Evolutionary conservation across 768 basidiomycete genomes (phyloP).

Genomic region (Lactarius sp.): DNA sequence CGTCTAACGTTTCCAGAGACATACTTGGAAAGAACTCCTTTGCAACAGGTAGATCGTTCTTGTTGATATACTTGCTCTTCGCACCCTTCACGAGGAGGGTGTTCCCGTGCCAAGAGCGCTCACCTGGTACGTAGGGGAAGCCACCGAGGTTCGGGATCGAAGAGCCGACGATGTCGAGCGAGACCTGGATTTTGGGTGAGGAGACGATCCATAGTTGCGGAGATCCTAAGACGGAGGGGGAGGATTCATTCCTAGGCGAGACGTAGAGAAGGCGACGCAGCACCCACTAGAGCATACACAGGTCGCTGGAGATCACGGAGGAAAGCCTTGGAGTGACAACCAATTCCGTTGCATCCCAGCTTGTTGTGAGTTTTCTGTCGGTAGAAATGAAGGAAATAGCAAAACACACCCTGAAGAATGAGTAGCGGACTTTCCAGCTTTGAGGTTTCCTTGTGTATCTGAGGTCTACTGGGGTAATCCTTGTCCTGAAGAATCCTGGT

Average conservation of each 20-base stretch:
- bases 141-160: constrained; percentile 65
- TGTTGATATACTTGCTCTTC: constrained; percentile 77
- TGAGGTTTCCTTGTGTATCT: constrained; percentile 27
- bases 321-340: constrained; percentile 76
- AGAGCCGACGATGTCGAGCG: constrained; percentile 51
- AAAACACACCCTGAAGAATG: constrained; percentile 52
- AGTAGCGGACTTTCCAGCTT: constrained; percentile 42
- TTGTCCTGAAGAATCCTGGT: constrained; percentile 18
- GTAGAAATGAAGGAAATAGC: neutral
- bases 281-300: constrained; percentile 65
- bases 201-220: constrained; percentile 85
- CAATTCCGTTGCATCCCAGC: constrained; percentile 84
- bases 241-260: neutral
- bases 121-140: constrained; percentile 66
- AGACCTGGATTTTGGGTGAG: constrained; percentile 42
- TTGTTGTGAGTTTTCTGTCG: neutral
- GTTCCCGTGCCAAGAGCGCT: constrained; percentile 49
- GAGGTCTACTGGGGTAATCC: constrained; percentile 29
- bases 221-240: constrained; percentile 52
- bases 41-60: constrained; percentile 56
- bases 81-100: constrained; percentile 74
- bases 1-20: constrained; percentile 56
- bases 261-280: neutral
- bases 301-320: constrained; percentile 57
- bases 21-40: constrained; percentile 70